Evolutionary conservation across 768 basidiomycete species (phyloP), one percentile per base, ranked within the genome.

Genomic region (Mycena floridula): DNA sequence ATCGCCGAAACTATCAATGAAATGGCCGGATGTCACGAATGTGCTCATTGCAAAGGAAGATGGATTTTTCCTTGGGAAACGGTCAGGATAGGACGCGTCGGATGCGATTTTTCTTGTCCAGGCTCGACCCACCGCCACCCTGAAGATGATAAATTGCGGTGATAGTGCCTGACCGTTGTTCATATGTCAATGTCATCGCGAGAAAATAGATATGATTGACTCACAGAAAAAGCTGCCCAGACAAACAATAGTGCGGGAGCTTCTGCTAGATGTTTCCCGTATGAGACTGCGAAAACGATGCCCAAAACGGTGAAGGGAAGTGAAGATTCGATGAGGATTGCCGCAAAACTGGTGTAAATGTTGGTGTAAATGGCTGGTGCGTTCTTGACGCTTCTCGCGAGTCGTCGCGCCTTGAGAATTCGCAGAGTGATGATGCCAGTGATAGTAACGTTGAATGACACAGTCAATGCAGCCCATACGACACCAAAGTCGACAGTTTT

Each of bases 391-490:
- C n/a, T 23, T 16, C 23, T 43, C 9, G 32, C 30, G 18, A 24
- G 16, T 4, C 27, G 15, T 5, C 42, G 42, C 23, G 42, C 42
- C n/a, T 28, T 25, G 15, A 43, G 42, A 22, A 43, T 43, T 22
- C 18, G 42, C 16, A 6, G 32, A 28, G 25, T 18, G 28, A 43
- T 43, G n/a, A 43, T 7, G 23, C 22, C 28, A 28, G 42, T 43
- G 28, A 43, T 36, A 32, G 16, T 16, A 9, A 32, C 28, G 28
- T 32, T 32, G 11, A 63, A 48, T 18, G 52, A 37, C 49, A 62
- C 52, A 15, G 57, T 50, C 11, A 58, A 44, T 22, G 60, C 42
- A 30, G 52, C 56, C 53, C 59, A 66, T 5, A 59, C 51, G 8
- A 55, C 51, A 16, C 54, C 60, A 43, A 59, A 59, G 42, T 53